Percentiles rank a stretch among this genome's conserved stretches.
Evolutionary conservation across 176 grass and related monocot species (phyloP).

Genomic region (Olyra latifolia): DNA sequence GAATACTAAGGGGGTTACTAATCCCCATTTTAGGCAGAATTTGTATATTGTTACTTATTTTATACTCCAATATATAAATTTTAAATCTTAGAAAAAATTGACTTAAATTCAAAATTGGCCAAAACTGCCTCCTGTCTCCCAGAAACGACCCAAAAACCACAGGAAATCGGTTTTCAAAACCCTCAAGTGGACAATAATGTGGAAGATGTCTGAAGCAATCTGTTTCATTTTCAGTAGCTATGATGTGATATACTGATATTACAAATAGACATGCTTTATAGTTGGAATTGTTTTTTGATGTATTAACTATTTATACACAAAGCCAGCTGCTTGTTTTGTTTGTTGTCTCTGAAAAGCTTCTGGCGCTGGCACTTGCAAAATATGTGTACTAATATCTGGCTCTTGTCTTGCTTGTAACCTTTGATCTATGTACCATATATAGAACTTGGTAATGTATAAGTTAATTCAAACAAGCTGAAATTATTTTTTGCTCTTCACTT

Average conservation of each 20-base stretch:
- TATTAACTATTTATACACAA: background rate
- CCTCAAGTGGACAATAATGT: background rate
- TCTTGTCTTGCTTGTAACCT: background rate
- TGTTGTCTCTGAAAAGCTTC: slow-evolving; percentile 5
- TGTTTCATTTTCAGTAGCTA: background rate
- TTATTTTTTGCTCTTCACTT: slow-evolving; percentile 10
- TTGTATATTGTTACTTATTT: background rate
- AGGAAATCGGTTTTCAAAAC: background rate
- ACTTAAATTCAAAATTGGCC: background rate
- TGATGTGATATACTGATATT: slow-evolving; percentile 10
- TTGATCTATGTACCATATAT: background rate
- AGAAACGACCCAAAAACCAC: background rate
- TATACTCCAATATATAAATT: background rate
- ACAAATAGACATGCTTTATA: slow-evolving; percentile 1
- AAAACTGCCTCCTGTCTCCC: background rate
- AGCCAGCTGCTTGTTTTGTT: slow-evolving; percentile 15
- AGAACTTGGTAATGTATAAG: background rate
- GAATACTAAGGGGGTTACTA: background rate
- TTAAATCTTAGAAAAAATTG: background rate
- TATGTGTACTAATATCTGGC: slow-evolving; percentile 21
- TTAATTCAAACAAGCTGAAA: background rate
- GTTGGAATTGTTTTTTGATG: background rate
- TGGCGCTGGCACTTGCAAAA: background rate
- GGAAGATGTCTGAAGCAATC: background rate
- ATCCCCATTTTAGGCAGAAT: background rate